Percentiles rank a stretch among this genome's conserved stretches.
Evolutionary conservation across 257 asterid species (phyloP).

Genomic region (Orobanche coerulescens): DNA sequence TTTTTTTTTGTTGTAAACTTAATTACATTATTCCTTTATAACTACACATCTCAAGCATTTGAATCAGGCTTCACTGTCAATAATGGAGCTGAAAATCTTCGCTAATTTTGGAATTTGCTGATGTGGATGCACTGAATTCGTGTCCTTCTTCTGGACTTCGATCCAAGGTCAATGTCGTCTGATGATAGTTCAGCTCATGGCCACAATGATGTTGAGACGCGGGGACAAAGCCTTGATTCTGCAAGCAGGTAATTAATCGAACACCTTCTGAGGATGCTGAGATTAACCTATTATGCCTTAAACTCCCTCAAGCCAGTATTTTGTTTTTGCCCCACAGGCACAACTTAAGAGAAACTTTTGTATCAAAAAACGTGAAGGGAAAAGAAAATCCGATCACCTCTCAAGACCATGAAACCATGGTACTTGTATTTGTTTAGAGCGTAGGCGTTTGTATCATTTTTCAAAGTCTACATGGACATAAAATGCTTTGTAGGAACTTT

Average conservation of each 20-base stretch:
- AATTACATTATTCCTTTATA: no score
- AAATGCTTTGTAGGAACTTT: slow-evolving; percentile 46
- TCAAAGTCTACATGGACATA: slow-evolving; percentile 20
- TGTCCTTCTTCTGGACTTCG: slow-evolving; percentile 17
- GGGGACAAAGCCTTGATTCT: slow-evolving; percentile 32
- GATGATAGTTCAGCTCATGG: slow-evolving; percentile 38
- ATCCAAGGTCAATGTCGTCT: slow-evolving; percentile 31
- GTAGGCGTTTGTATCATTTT: slow-evolving; percentile 12
- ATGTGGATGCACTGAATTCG: slow-evolving; percentile 22
- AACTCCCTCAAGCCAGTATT: slow-evolving; percentile 17
- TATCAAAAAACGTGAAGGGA: slow-evolving; percentile 40
- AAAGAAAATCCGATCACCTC: slow-evolving; percentile 33
- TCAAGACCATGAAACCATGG: slow-evolving; percentile 67
- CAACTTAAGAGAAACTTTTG: slow-evolving; percentile 40
- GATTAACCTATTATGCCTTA: slow-evolving; percentile 8
- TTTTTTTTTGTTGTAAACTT: no score
- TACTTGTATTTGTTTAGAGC: slow-evolving; percentile 27
- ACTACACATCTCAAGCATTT: background rate
- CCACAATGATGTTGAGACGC: slow-evolving; percentile 30
- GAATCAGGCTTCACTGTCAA: background rate
- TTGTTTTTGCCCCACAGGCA: slow-evolving; percentile 37
- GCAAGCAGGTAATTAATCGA: slow-evolving; percentile 40
- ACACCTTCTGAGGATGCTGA: slow-evolving; percentile 18
- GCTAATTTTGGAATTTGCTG: slow-evolving; percentile 24
- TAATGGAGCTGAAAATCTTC: background rate